A percentile compares a stretch with the other conserved stretches of the same genome.
Evolutionary conservation across 164 flowering plant genomes (phyloP).

Genomic region (Stephania yunnanensis): DNA sequence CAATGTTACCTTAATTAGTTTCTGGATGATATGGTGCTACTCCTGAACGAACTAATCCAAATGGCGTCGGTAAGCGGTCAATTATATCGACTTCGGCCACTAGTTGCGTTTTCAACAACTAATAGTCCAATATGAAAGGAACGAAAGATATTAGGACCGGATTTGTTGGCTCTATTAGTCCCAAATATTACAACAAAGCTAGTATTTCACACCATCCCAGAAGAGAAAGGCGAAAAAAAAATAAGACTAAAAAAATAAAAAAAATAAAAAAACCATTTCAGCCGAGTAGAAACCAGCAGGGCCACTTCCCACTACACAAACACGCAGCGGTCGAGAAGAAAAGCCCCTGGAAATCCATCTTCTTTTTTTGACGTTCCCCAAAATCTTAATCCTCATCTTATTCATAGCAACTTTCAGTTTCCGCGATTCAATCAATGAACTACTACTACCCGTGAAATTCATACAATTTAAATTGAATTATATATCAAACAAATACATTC

Average conservation of each 20-base stretch:
- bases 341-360: conserved; percentile 32
- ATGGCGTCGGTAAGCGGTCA: conserved; percentile 87
- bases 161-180: neutral
- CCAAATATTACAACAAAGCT: neutral
- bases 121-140: neutral
- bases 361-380: conserved; percentile 27
- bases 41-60: conserved; percentile 92
- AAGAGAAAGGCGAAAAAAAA: conserved; percentile 3
- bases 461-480: too few species aligned
- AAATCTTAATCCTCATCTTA: conserved; percentile 3
- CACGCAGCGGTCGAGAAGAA: conserved; percentile 49
- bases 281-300: conserved; percentile 98
- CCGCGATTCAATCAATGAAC: too few species aligned
- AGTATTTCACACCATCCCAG: neutral
- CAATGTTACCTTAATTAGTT: conserved; percentile 73
- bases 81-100: conserved; percentile 70
- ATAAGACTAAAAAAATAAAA: too few species aligned
- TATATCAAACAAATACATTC: too few species aligned
- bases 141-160: neutral
- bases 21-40: conserved; percentile 99
- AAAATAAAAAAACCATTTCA: conserved; percentile 58
- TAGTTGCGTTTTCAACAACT: conserved; percentile 74
- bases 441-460: too few species aligned
- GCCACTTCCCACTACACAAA: conserved; percentile 88
- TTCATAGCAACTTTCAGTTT: too few species aligned